Percentiles rank a stretch among this genome's conserved stretches.
Evolutionary conservation across 805 yeast species (phyloP).

Genomic region (Maudiozyma turicensis): DNA sequence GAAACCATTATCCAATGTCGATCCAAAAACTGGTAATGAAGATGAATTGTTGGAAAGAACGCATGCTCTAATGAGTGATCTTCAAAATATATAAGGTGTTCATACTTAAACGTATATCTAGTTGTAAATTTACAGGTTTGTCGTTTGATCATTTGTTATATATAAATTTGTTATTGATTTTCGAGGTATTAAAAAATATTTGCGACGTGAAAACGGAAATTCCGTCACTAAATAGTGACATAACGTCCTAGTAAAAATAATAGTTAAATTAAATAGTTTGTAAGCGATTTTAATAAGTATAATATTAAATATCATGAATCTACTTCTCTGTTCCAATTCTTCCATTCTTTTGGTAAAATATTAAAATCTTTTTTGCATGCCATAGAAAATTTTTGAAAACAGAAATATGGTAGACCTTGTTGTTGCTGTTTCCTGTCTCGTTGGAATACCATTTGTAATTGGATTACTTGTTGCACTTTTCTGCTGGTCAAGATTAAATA

Average conservation of each 20-base stretch:
- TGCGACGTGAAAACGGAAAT: not conserved
- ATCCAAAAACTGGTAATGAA: not conserved
- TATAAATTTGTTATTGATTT: too few species aligned
- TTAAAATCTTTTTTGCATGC: too few species aligned
- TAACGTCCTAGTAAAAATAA: not conserved
- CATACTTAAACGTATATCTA: not conserved
- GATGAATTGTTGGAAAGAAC: conserved; percentile 17
- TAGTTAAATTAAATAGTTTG: too few species aligned
- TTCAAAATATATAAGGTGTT: conserved; percentile 17
- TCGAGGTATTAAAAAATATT: not conserved
- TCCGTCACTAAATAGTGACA: not conserved
- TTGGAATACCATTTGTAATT: conserved; percentile 40
- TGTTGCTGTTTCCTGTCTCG: conserved; percentile 43
- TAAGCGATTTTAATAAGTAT: not conserved
- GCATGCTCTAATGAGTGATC: conserved; percentile 21
- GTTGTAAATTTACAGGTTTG: not conserved
- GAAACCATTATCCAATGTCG: conserved; percentile 1
- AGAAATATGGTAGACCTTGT: conserved; percentile 9
- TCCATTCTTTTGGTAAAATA: too few species aligned
- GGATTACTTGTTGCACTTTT: conserved; percentile 29
- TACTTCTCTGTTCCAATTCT: not conserved
- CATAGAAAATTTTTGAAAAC: not conserved
- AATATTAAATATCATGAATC: not conserved
- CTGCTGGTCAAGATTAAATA: conserved; percentile 33
- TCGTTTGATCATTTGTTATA: not conserved